A percentile compares a stretch with the other conserved stretches of the same genome.
Conservation (phyloP, 768 basidiomycete species). For the Phallus indusiatus region DNA sequence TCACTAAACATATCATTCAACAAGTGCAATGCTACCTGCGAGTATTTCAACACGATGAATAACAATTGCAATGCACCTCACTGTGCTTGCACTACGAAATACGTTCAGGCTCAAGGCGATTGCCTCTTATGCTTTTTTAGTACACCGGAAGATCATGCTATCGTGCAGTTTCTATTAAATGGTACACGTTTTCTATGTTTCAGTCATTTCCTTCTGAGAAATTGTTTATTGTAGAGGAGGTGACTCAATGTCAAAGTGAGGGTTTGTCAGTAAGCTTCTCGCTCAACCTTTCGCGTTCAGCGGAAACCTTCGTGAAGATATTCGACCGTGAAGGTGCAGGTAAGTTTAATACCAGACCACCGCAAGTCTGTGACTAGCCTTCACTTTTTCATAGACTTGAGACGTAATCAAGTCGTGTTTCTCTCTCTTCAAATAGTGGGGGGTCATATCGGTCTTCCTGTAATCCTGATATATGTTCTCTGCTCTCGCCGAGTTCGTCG, state of each 20-base stretch:
- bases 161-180: conserved; percentile 2
- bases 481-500: conserved; percentile 33
- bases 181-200: not conserved
- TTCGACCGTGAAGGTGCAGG: not conserved
- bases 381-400: not conserved
- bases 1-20: no score
- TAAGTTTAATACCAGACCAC: not conserved
- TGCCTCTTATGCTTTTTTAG: not conserved
- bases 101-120: conserved; percentile 1
- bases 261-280: not conserved
- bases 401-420: conserved; percentile 22
- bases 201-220: not conserved
- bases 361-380: not conserved
- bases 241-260: conserved; percentile 3
- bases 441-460: conserved; percentile 42
- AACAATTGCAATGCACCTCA: not conserved
- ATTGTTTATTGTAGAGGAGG: not conserved
- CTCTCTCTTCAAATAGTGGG: conserved; percentile 40
- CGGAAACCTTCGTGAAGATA: not conserved
- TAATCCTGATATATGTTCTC: conserved; percentile 38
- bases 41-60: not conserved
- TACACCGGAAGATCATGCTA: not conserved
- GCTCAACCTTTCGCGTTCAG: not conserved
- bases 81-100: not conserved
- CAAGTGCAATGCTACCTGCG: not conserved